Base-by-base conservation (phyloP, 2,329 filamentous ascomycete genomes). In the Aspergillus thermomutatus region DNA sequence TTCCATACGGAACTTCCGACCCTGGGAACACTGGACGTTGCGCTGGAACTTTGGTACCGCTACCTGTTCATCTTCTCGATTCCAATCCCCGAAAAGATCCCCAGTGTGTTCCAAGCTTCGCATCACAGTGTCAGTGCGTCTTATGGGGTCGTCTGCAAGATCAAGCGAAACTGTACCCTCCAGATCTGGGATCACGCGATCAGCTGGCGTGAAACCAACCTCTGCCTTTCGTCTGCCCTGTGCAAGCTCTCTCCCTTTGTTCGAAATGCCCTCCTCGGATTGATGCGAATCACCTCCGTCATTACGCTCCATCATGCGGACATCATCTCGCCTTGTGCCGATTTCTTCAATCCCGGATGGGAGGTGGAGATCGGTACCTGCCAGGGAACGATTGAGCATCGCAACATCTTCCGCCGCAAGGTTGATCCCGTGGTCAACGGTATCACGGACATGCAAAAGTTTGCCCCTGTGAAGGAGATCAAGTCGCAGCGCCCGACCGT, bases 121-220 rank as follows among this genome's bases (percentile, higher is more conserved):
- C 84, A 87, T 63, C 84, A 87, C 69, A 83, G 82, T 57, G 82
- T 84, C 45, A 82, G 82, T 53, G 83, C 82, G 4, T 80, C 83
- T 0, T 86, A 86, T 56, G 84, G 84, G 34, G 81, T 86, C 57
- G 79, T 86, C 9, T 84, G 83, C 69, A 86, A 86, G 70, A 75
- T 86, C 61, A 84, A 84, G 69, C 78, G 82, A 26, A 80, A 81
- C 55, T 83, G 82, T 56, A 85, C 82, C 0, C 77, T 86, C 31
- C 82, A 85, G 60, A 84, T 87, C 56, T 87, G 84, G 84, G 84
- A 87, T 61, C 84, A 87, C 66, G 82, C 82, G 19, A 86, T 87
- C 60, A 81, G 80, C 47, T 86, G 83, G 83, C 76, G 83, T 59
- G 83, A 86, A 64, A 82, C 75, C 49, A 80, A 78, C 50, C 73